phyloP scores from a whole-genome alignment of 2,329 filamentous ascomycete species.

The Pseudogymnoascus pannorum region DNA sequence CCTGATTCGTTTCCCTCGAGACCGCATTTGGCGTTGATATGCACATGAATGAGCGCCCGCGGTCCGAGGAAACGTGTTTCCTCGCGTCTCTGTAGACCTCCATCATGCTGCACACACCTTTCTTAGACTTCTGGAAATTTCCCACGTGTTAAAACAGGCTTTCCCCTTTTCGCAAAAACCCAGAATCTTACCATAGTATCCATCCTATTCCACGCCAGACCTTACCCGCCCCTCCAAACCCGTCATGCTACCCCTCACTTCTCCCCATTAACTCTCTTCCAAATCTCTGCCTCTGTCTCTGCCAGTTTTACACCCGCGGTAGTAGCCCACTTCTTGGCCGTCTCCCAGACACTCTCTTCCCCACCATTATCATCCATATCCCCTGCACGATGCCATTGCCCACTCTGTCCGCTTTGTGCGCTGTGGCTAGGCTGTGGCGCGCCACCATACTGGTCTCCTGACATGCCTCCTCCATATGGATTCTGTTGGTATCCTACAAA shows the following conservation, averaged over 20 bases:
- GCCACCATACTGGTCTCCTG: constrained; percentile 34
- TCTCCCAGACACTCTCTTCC: constrained; percentile 44
- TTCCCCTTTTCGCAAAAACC: background rate
- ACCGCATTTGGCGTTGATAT: background rate
- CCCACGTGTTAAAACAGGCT: background rate
- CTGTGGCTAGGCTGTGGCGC: constrained; percentile 25
- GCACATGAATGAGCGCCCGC: constrained; percentile 1
- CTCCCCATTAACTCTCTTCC: constrained; percentile 55
- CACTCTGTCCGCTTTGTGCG: constrained; percentile 32
- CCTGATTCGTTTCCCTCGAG: background rate
- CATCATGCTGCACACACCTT: background rate
- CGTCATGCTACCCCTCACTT: constrained; percentile 23
- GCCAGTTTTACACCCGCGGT: constrained; percentile 50
- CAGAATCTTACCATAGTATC: background rate
- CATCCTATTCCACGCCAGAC: background rate
- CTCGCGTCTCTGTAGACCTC: background rate
- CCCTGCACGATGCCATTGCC: background rate
- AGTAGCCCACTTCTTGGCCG: constrained; percentile 50
- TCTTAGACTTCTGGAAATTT: background rate
- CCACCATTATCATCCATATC: background rate
- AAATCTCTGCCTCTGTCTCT: constrained; percentile 53
- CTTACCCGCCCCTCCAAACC: background rate
- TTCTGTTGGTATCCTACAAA: constrained; percentile 48
- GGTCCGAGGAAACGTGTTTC: constrained; percentile 4
- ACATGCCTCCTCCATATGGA: constrained; percentile 44